Percentiles rank a stretch among this genome's conserved stretches.
phyloP scores from a whole-genome alignment of 225 moss, liverwort and hornwort species.

The Straminergon stramineum region DNA sequence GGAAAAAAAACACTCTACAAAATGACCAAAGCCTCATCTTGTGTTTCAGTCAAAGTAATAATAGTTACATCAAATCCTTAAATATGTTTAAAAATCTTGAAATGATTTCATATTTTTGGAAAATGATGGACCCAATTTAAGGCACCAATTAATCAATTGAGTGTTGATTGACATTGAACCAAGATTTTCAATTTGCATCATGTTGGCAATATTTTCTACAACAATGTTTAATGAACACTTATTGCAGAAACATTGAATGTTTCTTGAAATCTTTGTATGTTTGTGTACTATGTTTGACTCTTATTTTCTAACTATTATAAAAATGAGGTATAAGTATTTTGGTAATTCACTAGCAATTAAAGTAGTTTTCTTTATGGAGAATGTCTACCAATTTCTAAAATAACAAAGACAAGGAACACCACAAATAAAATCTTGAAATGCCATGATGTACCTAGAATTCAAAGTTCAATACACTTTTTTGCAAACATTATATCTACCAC shows the following conservation, averaged over 20 bases:
- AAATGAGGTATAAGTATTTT: background rate
- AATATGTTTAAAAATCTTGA: too few relatives aligned
- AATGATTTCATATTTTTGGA: too few relatives aligned
- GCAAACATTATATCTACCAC: background rate
- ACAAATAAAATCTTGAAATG: background rate
- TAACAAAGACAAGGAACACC: background rate
- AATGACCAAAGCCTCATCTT: too few relatives aligned
- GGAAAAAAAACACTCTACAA: too few relatives aligned
- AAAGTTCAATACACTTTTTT: rapidly evolving
- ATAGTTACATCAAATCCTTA: too few relatives aligned
- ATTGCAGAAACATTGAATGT: background rate
- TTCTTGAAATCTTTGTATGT: background rate
- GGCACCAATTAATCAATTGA: background rate
- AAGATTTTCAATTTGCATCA: background rate
- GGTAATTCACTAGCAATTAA: background rate
- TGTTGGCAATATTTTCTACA: background rate
- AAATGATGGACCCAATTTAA: background rate
- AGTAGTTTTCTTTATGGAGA: background rate
- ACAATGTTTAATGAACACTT: background rate
- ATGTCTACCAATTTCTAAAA: background rate
- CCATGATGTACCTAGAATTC: rapidly evolving
- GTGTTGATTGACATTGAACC: background rate
- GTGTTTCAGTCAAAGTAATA: too few relatives aligned
- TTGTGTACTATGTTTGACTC: background rate
- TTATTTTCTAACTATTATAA: too few relatives aligned